phyloP scores from a whole-genome alignment of 2,329 filamentous ascomycete genomes.

The Xylariaceae sp. region DNA sequence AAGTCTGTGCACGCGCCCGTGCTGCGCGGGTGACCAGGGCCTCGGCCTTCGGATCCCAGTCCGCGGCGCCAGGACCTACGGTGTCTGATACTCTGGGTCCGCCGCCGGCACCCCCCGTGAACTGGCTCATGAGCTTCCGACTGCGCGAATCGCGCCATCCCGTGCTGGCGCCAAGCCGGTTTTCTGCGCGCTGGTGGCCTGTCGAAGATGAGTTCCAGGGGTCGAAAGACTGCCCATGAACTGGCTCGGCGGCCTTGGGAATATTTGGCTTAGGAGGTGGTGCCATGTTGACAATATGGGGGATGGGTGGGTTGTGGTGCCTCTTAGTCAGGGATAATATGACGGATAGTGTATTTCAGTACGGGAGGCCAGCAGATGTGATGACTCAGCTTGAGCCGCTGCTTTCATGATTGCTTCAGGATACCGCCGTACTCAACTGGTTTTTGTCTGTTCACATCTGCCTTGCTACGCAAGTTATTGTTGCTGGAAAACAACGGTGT shows the following conservation, averaged over 20 bases:
- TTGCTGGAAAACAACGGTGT: neutral
- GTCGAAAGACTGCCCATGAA: slow-evolving; percentile 50
- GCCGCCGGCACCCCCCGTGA: slow-evolving; percentile 53
- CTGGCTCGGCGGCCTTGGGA: slow-evolving; percentile 39
- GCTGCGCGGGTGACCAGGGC: slow-evolving; percentile 42
- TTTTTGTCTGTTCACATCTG: neutral
- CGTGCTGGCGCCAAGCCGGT: slow-evolving; percentile 52
- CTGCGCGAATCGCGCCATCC: slow-evolving; percentile 70
- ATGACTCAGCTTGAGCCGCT: neutral
- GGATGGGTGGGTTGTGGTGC: too few relatives aligned
- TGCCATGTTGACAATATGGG: slow-evolving; percentile 16
- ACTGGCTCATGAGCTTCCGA: slow-evolving; percentile 67
- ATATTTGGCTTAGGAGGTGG: slow-evolving; percentile 18
- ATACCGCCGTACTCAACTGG: too few relatives aligned
- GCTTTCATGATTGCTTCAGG: slow-evolving; percentile 11
- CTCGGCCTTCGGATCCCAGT: slow-evolving; percentile 46
- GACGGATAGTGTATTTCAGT: too few relatives aligned
- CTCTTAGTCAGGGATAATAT: too few relatives aligned
- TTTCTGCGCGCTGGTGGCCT: slow-evolving; percentile 76
- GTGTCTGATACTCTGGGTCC: slow-evolving; percentile 60
- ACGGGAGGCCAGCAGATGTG: too few relatives aligned
- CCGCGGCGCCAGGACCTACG: slow-evolving; percentile 59
- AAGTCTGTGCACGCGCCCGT: slow-evolving; percentile 37
- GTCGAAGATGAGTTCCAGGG: slow-evolving; percentile 70
- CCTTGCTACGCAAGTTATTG: neutral